Base-by-base conservation (phyloP, 805 yeast species). In the Metschnikowia kofuensis region DNA sequence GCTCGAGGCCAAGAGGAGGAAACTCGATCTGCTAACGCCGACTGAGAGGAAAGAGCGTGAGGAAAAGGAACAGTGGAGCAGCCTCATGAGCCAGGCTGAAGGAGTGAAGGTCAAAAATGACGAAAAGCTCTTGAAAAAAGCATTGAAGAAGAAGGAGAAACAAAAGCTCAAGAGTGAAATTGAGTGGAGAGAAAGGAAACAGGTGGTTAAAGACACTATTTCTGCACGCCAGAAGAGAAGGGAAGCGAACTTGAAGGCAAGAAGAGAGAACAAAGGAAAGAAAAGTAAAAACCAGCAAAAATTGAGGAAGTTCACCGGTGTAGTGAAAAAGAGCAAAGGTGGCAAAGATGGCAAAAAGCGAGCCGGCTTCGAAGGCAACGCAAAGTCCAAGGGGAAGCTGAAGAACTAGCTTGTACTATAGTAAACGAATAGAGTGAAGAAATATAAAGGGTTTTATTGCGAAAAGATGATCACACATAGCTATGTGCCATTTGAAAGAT, bases 341-440 rank as follows among this genome's bases (percentile, higher is more conserved):
- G 51, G 35, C 16, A 59, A 58, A 49, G 59, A 57, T 39, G 57
- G 51, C 35, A 71, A 70, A 56, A 73, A 73, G 57, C 72, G 94
- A 65, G 96, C 97, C n/a, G 97, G 97, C 0, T 90, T 90, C 65
- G 97, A 90, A 73, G 97, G 97, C 26, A 72, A 79, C 49, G 76
- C 76, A 45, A 73, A 74, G 54, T 64, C 72, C 28, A 70, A 72
- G 55, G 61, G 61, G 32, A 61, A 61, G 46, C 69, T 64, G 56
- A 63, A 62, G 50, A 52, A 50, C 40, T 61, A 57, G 57, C 45
- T 44, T 56, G 53, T 48, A 49, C 32, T 49, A 49, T 47, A 47
- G 40, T 29, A 31, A 31, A 38, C 35, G 35, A 42, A 47, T 28
- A 42, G 38, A 42, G 9, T 35, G 30, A 35, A 45, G 48, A 30